Percentiles rank a stretch among this genome's conserved stretches.
Evolutionary conservation across 257 asterid genomes (phyloP).

Genomic region (Petrea volubilis): DNA sequence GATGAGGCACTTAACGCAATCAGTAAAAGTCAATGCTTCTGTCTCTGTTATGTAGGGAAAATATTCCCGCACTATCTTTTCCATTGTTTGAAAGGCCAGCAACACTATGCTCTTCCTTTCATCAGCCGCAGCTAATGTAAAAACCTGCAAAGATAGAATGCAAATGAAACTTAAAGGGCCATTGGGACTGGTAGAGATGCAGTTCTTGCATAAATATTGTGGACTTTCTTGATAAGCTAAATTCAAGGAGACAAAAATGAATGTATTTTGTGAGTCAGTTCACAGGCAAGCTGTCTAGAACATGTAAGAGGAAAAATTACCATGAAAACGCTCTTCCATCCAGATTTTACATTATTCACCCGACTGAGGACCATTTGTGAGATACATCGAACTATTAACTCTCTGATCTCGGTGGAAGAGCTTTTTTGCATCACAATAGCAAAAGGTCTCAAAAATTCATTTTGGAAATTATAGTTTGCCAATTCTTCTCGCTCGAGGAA

Average conservation of each 20-base stretch:
- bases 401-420: slow-evolving; percentile 88
- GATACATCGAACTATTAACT: slow-evolving; percentile 92
- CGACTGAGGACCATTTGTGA: slow-evolving; percentile 99
- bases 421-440: slow-evolving; percentile 96
- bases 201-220: not conserved
- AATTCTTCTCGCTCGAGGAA: slow-evolving; percentile 97
- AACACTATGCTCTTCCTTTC: slow-evolving; percentile 94
- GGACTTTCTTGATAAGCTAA: not conserved
- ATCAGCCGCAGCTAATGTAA: slow-evolving; percentile 97
- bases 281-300: not conserved
- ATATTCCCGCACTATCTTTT: slow-evolving; percentile 94
- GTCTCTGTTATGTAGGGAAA: slow-evolving; percentile 95
- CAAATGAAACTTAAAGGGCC: slow-evolving; percentile 13
- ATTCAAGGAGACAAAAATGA: not conserved
- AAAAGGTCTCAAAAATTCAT: slow-evolving; percentile 94
- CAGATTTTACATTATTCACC: slow-evolving; percentile 92
- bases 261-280: not conserved
- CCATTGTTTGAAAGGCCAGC: slow-evolving; percentile 97
- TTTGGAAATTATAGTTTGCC: slow-evolving; percentile 97
- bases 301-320: slow-evolving; percentile 41
- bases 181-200: not conserved
- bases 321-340: slow-evolving; percentile 99
- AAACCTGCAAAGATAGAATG: slow-evolving; percentile 55
- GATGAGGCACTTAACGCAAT: slow-evolving; percentile 94
- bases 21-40: slow-evolving; percentile 83